Percentiles rank a stretch among this genome's conserved stretches.
phyloP scores from a whole-genome alignment of 148 eudicot species.

The Camellia lanceoleosa region DNA sequence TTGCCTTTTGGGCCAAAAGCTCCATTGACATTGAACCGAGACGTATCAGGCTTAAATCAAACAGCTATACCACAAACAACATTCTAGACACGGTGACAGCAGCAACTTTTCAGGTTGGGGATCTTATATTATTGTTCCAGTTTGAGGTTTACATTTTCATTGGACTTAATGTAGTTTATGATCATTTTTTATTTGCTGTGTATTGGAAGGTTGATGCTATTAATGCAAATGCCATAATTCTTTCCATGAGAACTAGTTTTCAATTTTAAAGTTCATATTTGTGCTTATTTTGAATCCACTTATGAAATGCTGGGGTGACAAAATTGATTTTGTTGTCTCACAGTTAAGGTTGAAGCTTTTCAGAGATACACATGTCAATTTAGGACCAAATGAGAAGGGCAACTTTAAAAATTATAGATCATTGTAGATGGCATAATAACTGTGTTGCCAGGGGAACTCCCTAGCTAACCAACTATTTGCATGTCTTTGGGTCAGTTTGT shows the following conservation, averaged over 20 bases:
- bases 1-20: conserved; percentile 90
- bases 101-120: conserved; percentile 80
- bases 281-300: not conserved
- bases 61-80: conserved; percentile 74
- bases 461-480: not conserved
- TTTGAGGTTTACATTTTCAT: not conserved
- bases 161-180: not conserved
- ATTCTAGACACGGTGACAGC: conserved; percentile 84
- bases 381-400: not conserved
- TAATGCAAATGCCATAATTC: not conserved
- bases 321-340: not conserved
- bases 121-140: not conserved
- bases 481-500: not conserved
- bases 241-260: not conserved
- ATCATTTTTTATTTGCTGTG: not conserved
- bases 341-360: not conserved
- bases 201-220: not conserved
- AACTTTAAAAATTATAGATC: not conserved
- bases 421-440: not conserved
- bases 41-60: conserved; percentile 83
- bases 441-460: not conserved
- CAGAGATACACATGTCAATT: not conserved
- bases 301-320: not conserved
- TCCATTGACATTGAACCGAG: conserved; percentile 63
- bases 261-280: not conserved